phyloP scores from a whole-genome alignment of 495 filamentous ascomycete species.

The Apodospora peruviana region DNA sequence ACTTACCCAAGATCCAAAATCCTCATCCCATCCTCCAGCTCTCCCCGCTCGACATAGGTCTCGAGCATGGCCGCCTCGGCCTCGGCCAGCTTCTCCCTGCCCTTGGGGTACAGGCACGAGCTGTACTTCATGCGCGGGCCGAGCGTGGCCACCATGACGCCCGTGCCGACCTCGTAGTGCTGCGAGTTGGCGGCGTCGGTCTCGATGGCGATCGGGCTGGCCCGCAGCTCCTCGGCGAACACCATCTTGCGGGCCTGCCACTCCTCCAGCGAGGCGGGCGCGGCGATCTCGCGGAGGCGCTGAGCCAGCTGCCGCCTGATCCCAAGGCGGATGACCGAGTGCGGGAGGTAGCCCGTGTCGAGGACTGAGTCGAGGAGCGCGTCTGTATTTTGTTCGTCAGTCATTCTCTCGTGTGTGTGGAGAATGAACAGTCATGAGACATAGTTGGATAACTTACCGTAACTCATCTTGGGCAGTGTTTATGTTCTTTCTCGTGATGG shows the following conservation, averaged over 20 bases:
- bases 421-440: neutral
- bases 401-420: neutral
- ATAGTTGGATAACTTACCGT: slow-evolving; percentile 1
- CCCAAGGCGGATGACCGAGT: slow-evolving; percentile 50
- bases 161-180: slow-evolving; percentile 63
- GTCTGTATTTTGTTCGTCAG: no score
- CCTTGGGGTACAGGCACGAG: slow-evolving; percentile 51
- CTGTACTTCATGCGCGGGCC: slow-evolving; percentile 65
- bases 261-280: slow-evolving; percentile 35
- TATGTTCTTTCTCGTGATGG: neutral
- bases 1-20: slow-evolving; percentile 59
- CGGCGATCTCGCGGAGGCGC: slow-evolving; percentile 43
- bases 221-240: slow-evolving; percentile 47
- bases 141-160: slow-evolving; percentile 48
- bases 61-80: slow-evolving; percentile 63
- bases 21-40: slow-evolving; percentile 51
- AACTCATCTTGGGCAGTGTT: slow-evolving; percentile 6
- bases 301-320: slow-evolving; percentile 51
- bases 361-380: slow-evolving; percentile 30
- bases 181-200: slow-evolving; percentile 55
- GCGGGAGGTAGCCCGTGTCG: slow-evolving; percentile 55
- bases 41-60: slow-evolving; percentile 50
- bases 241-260: slow-evolving; percentile 50
- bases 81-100: slow-evolving; percentile 49
- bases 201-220: slow-evolving; percentile 58